A percentile compares a stretch with the other conserved stretches of the same genome.
Evolutionary conservation across 768 basidiomycete species (phyloP).

Genomic region (Phallus indusiatus): DNA sequence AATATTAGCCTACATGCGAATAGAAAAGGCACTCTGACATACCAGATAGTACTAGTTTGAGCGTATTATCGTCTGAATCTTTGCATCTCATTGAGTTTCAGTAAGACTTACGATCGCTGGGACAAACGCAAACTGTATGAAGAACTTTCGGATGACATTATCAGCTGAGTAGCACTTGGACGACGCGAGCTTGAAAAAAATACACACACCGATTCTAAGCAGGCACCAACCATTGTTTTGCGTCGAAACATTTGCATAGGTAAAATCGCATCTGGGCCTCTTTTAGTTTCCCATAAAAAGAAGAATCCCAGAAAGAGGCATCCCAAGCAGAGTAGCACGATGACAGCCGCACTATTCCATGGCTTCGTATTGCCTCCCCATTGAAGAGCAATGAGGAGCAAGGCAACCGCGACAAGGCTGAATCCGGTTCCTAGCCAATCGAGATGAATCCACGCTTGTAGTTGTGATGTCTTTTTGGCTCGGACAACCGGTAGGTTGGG

Average conservation of each 20-base stretch:
- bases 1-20: background rate
- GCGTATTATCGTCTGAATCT: background rate
- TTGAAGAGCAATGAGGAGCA: conserved; percentile 34
- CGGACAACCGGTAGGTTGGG: background rate
- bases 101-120: conserved; percentile 12
- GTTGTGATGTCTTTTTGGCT: background rate
- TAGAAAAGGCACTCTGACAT: background rate
- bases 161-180: too few species aligned
- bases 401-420: conserved; percentile 27
- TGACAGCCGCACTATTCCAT: conserved; percentile 32
- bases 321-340: conserved; percentile 13
- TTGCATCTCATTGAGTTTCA: background rate
- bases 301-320: background rate
- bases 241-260: conserved; percentile 24
- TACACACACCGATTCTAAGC: conserved; percentile 17
- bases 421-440: conserved; percentile 33
- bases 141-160: conserved; percentile 8
- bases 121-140: conserved; percentile 14
- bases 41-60: conserved; percentile 6
- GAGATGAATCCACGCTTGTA: conserved; percentile 18
- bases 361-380: conserved; percentile 39
- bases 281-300: background rate
- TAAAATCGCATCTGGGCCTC: conserved; percentile 27
- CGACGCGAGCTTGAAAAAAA: background rate
- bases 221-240: conserved; percentile 21